Base-by-base conservation (phyloP, 129 eudicot genomes). In the Flaveria ramosissima region DNA sequence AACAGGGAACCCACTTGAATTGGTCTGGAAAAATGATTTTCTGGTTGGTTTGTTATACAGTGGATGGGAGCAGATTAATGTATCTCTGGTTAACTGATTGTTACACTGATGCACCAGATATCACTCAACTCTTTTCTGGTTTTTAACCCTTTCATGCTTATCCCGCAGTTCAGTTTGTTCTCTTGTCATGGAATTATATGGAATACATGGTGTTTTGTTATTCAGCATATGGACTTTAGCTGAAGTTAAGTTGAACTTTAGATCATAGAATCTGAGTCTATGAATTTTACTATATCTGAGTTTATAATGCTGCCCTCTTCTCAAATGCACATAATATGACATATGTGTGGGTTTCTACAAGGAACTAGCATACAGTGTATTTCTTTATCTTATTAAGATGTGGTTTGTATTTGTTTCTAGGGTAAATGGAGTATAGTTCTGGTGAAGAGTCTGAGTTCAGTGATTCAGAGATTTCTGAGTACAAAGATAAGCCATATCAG, bases 361-460 rank as follows among this genome's bases (percentile, higher is more conserved):
- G 32, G n/a, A 32, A 15, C 21, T 63, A 30, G 69, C 6, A 36
- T 30, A 16, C 45, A 63, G 30, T 14, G 69, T 63, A 41, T 36
- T 14, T 20, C 6, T 26, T 27, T 17, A 20, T 63, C 19, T 14
- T 82, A 17, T 32, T 42, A 9, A 64, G 8, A 8, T 15, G 16
- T 78, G 4, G 46, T 52, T 57, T 70, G 36, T 19, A 9, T 20
- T 24, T 41, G 53, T 78, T 71, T 71, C 73, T 70, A 70, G 53
- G 56, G 12, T 60, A 84, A 84, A 93, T 93, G 99, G 97, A 83
- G 48, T 66, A 65, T 74, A 87, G 88, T 78, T 91, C 97, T 0
- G 97, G 75, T 81, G 92, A 87, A 71, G 92, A 87, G 70, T 95
- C 99, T 11, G 99, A 89, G 32, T 68, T 95, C 72, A 95, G 99